Evolutionary conservation across 352 stramenopile species (phyloP).

Genomic region (Phytophthora colocasiae): DNA sequence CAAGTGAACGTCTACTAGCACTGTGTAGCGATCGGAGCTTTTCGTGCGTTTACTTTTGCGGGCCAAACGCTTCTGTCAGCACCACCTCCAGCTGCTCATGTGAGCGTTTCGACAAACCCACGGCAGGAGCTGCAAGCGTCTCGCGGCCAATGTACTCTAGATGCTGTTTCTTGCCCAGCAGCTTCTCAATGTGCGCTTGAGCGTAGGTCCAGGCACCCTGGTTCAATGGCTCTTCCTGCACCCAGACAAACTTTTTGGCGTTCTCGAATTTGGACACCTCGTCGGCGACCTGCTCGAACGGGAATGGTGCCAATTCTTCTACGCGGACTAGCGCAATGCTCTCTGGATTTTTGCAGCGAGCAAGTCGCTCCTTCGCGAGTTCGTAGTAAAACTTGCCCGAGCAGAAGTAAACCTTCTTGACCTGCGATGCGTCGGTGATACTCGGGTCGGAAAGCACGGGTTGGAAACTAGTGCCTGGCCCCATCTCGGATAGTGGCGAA

Average conservation of each 20-base stretch:
- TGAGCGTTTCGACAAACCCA: conserved; percentile 78
- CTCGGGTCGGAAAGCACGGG: conserved; percentile 68
- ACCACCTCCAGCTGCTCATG: conserved; percentile 71
- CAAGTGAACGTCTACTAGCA: conserved; percentile 10
- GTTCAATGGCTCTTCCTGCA: conserved; percentile 87
- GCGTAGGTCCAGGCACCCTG: conserved; percentile 81
- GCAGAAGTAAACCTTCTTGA: conserved; percentile 82
- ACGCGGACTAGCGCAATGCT: conserved; percentile 77
- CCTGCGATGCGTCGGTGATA: conserved; percentile 51
- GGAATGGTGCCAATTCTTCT: conserved; percentile 89
- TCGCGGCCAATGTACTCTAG: conserved; percentile 81
- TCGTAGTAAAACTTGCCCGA: conserved; percentile 91
- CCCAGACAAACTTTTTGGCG: conserved; percentile 75
- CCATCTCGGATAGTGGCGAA: conserved; percentile 72
- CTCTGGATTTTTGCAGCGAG: conserved; percentile 47
- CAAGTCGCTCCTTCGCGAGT: conserved; percentile 68
- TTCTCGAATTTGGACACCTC: conserved; percentile 68
- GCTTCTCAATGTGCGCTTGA: conserved; percentile 76
- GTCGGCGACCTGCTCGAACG: conserved; percentile 68
- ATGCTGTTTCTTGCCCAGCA: conserved; percentile 59
- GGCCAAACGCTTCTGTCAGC: conserved; percentile 67
- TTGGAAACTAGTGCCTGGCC: conserved; percentile 63
- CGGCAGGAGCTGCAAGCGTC: conserved; percentile 71
- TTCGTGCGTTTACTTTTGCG: conserved; percentile 26
- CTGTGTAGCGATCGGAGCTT: background rate